Evolutionary conservation across 345 rosid species (phyloP).

Genomic region (Sonneratia caseolaris): DNA sequence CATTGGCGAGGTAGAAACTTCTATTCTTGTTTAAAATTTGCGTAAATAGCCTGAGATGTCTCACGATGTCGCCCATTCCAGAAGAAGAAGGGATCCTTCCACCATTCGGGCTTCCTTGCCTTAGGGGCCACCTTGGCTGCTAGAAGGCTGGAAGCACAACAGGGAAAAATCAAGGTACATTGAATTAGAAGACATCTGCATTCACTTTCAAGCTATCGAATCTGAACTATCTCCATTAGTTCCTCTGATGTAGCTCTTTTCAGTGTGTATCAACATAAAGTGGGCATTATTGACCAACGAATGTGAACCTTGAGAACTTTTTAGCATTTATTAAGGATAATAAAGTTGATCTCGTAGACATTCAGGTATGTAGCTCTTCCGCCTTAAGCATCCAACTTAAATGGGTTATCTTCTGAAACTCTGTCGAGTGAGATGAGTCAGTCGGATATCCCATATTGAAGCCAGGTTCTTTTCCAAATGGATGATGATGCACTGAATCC

Average conservation of each 20-base stretch:
- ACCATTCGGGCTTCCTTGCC: slow-evolving; percentile 91
- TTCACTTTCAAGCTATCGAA: neutral
- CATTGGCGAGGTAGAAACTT: slow-evolving; percentile 45
- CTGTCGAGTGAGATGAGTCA: neutral
- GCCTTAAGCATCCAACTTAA: neutral
- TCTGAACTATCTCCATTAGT: neutral
- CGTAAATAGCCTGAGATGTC: neutral
- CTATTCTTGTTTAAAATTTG: neutral
- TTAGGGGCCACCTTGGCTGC: slow-evolving; percentile 90
- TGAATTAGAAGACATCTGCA: neutral
- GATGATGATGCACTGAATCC: neutral
- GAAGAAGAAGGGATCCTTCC: slow-evolving; percentile 88
- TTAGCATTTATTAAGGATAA: slow-evolving; percentile 50
- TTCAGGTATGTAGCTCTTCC: slow-evolving; percentile 36
- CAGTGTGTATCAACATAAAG: slow-evolving; percentile 84
- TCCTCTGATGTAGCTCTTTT: slow-evolving; percentile 4
- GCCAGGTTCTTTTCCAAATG: neutral
- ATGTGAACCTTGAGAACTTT: slow-evolving; percentile 51
- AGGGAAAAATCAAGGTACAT: slow-evolving; percentile 64
- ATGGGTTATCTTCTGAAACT: neutral
- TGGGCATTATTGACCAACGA: slow-evolving; percentile 84
- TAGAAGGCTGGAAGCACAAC: slow-evolving; percentile 57
- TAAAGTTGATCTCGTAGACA: slow-evolving; percentile 46
- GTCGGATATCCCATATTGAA: neutral
- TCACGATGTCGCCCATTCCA: slow-evolving; percentile 14